Base-by-base conservation (phyloP, 306 rosid genomes). In the Sicyos baderoa region DNA sequence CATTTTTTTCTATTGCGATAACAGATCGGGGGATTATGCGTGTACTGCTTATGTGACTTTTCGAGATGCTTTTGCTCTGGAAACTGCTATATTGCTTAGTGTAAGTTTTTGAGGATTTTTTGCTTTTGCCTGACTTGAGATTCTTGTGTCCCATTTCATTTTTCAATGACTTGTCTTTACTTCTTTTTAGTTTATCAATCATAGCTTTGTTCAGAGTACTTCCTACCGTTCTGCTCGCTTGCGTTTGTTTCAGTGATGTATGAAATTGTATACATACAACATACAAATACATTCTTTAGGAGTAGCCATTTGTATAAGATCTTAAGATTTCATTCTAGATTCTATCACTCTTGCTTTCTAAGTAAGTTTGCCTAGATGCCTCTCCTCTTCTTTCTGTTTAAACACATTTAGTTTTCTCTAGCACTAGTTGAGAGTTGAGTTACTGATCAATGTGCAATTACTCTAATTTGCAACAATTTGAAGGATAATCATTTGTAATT, bases 1-100 rank as follows among this genome's bases (percentile, higher is more conserved):
- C 37, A 15, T 67, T 37, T 9, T 62, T 62, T 4, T 42, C 51
- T 40, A 37, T 42, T 62, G 29, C 51, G 71, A 25, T 63, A 75
- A 68, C 88, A 90, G 99, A 76, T 82, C 83, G 8, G 88, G 77
- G 27, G 96, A 82, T 56, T 49, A 78, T 79, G 85, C 81, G 0
- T 80, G 81, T 72, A 79, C 84, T 59, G 96, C 97, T 74, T 93
- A 88, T 71, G 97, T 93, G 82, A 90, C 94, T 69, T 93, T 90
- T 79, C 81, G 58, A 69, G 99, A 93, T 79, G 85, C 86, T 50
- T 90, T 85, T 88, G 91, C 97, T 76, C 72, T 88, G 75, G 96
- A 85, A 84, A 93, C 99, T 73, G 96, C 99, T 68, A 74, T 86
- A 29, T 62, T 93, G 80, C 89, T 93, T 56, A 86, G 77, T 77